Percentiles rank a stretch among this genome's conserved stretches.
Evolutionary conservation across 139 green algal species (phyloP).

Genomic region (Volvox reticuliferus): DNA sequence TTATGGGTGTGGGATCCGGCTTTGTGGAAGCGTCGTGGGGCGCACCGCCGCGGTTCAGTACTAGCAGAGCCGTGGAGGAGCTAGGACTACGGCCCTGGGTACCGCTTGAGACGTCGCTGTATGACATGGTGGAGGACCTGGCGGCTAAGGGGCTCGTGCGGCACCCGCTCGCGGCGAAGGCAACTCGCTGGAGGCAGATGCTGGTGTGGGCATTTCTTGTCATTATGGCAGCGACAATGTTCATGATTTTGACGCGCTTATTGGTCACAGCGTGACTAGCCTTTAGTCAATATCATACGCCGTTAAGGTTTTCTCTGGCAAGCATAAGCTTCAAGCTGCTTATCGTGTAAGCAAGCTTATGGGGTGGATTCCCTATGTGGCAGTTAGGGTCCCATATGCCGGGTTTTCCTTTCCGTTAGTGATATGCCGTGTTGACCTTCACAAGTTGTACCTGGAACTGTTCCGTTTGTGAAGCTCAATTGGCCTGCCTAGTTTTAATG

Average conservation of each 20-base stretch:
- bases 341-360: background rate
- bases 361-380: background rate
- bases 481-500: background rate
- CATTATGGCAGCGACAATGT: background rate
- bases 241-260: background rate
- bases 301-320: background rate
- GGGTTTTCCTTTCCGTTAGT: background rate
- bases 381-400: background rate
- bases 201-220: background rate
- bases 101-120: slow-evolving; percentile 22
- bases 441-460: no score
- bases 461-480: background rate
- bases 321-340: background rate
- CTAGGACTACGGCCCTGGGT: background rate
- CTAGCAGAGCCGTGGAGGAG: background rate
- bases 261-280: background rate
- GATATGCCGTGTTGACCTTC: no score
- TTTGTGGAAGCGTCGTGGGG: background rate
- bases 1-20: background rate
- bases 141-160: slow-evolving; percentile 12
- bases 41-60: background rate
- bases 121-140: slow-evolving; percentile 45
- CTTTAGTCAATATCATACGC: background rate
- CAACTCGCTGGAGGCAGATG: background rate
- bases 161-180: slow-evolving; percentile 10